These are phyloP conservation scores for Chaetomium cochliodes DNA, from an alignment of 495 filamentous ascomycete genomes.

Conservation along the genomic window DNA sequence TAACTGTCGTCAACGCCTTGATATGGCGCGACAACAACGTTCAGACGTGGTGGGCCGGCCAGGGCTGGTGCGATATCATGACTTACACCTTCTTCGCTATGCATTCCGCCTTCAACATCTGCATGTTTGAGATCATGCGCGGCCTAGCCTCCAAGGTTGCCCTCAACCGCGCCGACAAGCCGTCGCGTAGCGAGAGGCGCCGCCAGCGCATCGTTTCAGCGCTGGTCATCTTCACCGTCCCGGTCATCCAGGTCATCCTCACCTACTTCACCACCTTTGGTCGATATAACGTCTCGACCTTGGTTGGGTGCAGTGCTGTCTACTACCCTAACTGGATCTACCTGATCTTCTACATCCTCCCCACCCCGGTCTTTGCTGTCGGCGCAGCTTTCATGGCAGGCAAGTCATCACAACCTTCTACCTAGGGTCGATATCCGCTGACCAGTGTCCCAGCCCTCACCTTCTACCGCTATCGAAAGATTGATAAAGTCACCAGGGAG, in stretches of 20 bases:
- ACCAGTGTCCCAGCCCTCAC: slow-evolving; percentile 54
- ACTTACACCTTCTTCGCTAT: slow-evolving; percentile 57
- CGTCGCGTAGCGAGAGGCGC: slow-evolving; percentile 52
- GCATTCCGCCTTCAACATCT: slow-evolving; percentile 61
- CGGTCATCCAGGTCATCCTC: slow-evolving; percentile 61
- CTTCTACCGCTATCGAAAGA: slow-evolving; percentile 63
- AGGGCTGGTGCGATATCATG: slow-evolving; percentile 80
- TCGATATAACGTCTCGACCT: slow-evolving; percentile 71
- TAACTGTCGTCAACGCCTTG: slow-evolving; percentile 71
- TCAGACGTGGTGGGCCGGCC: slow-evolving; percentile 66
- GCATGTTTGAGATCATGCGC: slow-evolving; percentile 71
- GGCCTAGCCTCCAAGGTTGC: slow-evolving; percentile 72
- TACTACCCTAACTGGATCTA: slow-evolving; percentile 70
- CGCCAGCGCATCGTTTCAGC: slow-evolving; percentile 58
- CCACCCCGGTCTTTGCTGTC: slow-evolving; percentile 64
- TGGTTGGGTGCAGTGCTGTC: slow-evolving; percentile 67
- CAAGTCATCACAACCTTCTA: slow-evolving; percentile 46
- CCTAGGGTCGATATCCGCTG: slow-evolving; percentile 20
- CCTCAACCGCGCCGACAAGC: slow-evolving; percentile 52
- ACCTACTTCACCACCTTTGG: slow-evolving; percentile 67
- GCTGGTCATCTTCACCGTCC: slow-evolving; percentile 66
- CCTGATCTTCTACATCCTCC: slow-evolving; percentile 63
- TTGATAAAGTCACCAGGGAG: slow-evolving; percentile 60
- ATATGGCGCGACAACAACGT: slow-evolving; percentile 78
- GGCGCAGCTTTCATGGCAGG: slow-evolving; percentile 67